phyloP scores from a whole-genome alignment of 2,329 filamentous ascomycete species.

The Penicillium sp. region DNA sequence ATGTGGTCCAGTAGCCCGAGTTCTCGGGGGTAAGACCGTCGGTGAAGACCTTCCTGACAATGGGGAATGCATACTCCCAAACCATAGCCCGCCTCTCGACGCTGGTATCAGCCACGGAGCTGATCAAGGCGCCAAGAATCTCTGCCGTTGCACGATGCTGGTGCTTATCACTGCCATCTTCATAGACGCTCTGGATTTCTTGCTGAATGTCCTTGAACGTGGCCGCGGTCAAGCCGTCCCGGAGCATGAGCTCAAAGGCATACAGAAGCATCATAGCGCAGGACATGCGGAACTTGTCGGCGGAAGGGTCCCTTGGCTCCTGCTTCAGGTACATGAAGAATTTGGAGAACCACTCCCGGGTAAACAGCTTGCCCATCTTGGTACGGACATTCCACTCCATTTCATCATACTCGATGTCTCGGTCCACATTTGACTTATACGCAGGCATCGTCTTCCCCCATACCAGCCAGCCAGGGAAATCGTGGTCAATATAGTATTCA shows the following conservation, averaged over 20 bases:
- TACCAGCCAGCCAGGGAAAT: constrained; percentile 92
- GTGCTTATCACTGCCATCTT: constrained; percentile 93
- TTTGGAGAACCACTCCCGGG: constrained; percentile 76
- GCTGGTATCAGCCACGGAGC: constrained; percentile 73
- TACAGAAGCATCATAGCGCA: constrained; percentile 84
- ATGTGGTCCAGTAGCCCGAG: constrained; percentile 88
- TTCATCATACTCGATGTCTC: constrained; percentile 71
- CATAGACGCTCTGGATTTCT: constrained; percentile 71
- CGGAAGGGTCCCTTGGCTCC: constrained; percentile 75
- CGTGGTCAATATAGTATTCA: constrained; percentile 84
- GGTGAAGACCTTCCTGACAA: constrained; percentile 79
- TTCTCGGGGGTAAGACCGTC: constrained; percentile 94
- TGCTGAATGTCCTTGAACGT: constrained; percentile 86
- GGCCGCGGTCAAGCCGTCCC: constrained; percentile 66
- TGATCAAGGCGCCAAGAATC: constrained; percentile 80
- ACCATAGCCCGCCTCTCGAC: constrained; percentile 67
- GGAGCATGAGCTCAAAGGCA: constrained; percentile 80
- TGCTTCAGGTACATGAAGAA: constrained; percentile 95
- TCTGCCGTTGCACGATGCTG: constrained; percentile 94
- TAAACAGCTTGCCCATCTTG: constrained; percentile 75
- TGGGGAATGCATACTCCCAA: constrained; percentile 87
- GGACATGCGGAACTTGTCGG: constrained; percentile 85
- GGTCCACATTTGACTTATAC: constrained; percentile 64
- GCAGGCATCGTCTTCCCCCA: constrained; percentile 87
- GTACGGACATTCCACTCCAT: constrained; percentile 68